A percentile compares a stretch with the other conserved stretches of the same genome.
These are phyloP conservation scores for Kodamaea anthophila DNA, from an alignment of 1,139 yeast genomes.

Conservation along the genomic window DNA sequence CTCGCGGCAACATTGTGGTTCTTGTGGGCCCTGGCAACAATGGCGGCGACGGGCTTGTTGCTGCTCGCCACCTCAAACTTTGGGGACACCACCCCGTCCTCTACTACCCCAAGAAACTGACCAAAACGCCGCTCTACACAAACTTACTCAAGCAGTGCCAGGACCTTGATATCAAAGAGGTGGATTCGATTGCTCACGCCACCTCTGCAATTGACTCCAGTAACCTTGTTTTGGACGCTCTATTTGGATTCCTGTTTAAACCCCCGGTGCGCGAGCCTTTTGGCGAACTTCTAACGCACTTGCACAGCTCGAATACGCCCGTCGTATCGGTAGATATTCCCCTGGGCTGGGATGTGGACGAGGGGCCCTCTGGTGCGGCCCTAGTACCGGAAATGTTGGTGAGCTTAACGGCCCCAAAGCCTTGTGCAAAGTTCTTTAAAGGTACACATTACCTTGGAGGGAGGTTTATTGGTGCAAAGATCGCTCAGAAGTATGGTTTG, in stretches of 20 bases:
- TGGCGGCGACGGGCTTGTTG: slow-evolving; percentile 95
- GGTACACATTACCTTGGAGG: slow-evolving; percentile 80
- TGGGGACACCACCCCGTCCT: slow-evolving; percentile 71
- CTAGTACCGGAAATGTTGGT: slow-evolving; percentile 62
- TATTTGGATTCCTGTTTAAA: slow-evolving; percentile 89
- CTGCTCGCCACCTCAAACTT: slow-evolving; percentile 80
- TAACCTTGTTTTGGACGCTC: slow-evolving; percentile 59
- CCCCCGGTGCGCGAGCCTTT: slow-evolving; percentile 88
- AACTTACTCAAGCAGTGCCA: slow-evolving; percentile 53
- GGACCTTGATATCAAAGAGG: slow-evolving; percentile 46
- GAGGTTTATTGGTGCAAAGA: slow-evolving; percentile 58
- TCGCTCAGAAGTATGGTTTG: slow-evolving; percentile 72
- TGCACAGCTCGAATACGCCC: slow-evolving; percentile 42
- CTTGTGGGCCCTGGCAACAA: slow-evolving; percentile 95
- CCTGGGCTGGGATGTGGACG: slow-evolving; percentile 94
- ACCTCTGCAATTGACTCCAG: slow-evolving; percentile 19
- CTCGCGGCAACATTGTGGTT: slow-evolving; percentile 49
- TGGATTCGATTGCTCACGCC: slow-evolving; percentile 31
- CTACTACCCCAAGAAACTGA: slow-evolving; percentile 58
- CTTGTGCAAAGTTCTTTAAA: slow-evolving; percentile 55
- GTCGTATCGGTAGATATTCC: slow-evolving; percentile 87
- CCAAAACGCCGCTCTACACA: slow-evolving; percentile 36
- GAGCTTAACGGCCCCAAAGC: slow-evolving; percentile 91
- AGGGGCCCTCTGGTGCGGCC: slow-evolving; percentile 52
- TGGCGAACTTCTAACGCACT: slow-evolving; percentile 45